A percentile compares a stretch with the other conserved stretches of the same genome.
Evolutionary conservation across 2,329 filamentous ascomycete genomes (phyloP).

Genomic region (Hawksworthiomyces lignivorus): DNA sequence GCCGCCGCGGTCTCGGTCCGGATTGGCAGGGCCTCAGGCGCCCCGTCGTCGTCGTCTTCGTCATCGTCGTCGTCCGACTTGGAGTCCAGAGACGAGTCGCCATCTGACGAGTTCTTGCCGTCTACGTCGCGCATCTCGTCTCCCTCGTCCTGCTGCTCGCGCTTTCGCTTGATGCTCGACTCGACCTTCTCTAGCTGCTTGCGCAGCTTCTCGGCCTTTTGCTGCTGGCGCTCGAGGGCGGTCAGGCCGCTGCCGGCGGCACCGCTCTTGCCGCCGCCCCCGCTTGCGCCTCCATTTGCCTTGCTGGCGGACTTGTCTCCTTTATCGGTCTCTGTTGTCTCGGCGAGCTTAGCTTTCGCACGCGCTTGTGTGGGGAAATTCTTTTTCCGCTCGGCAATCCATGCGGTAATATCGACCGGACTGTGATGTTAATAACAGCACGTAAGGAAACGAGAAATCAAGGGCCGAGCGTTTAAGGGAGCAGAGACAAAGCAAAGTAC

Average conservation of each 20-base stretch:
- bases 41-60: slow-evolving; percentile 40
- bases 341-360: slow-evolving; percentile 53
- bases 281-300: slow-evolving; percentile 36
- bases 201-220: slow-evolving; percentile 53
- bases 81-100: slow-evolving; percentile 23
- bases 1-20: slow-evolving; percentile 26
- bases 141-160: slow-evolving; percentile 58
- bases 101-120: slow-evolving; percentile 14
- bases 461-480: too few species aligned
- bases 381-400: slow-evolving; percentile 72
- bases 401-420: slow-evolving; percentile 65
- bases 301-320: slow-evolving; percentile 48
- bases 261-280: slow-evolving; percentile 25
- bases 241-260: slow-evolving; percentile 32
- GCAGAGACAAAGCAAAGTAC: too few species aligned
- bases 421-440: slow-evolving; percentile 24
- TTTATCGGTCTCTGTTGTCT: slow-evolving; percentile 25
- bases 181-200: slow-evolving; percentile 63
- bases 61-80: slow-evolving; percentile 45
- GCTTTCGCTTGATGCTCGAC: slow-evolving; percentile 60
- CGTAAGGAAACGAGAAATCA: too few species aligned
- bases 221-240: slow-evolving; percentile 46
- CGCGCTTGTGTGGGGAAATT: slow-evolving; percentile 74
- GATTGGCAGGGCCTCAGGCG: slow-evolving; percentile 49
- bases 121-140: slow-evolving; percentile 52